A percentile compares a stretch with the other conserved stretches of the same genome.
Conservation (phyloP, 2,329 filamentous ascomycete species). For the Alternaria sp. region DNA sequence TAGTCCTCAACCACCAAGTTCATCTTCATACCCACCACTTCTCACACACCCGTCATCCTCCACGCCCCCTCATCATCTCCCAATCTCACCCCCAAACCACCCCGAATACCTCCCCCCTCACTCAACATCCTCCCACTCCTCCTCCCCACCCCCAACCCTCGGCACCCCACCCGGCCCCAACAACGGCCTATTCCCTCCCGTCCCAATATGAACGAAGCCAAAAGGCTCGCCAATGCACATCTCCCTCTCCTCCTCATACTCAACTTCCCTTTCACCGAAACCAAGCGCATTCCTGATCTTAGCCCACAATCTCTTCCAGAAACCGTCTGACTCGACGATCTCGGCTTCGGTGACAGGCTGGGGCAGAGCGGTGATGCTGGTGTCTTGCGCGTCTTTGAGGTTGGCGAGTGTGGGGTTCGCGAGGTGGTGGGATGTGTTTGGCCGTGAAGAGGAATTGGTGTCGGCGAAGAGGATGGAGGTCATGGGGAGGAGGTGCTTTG, state of each 20-base stretch:
- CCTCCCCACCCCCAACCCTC: background rate
- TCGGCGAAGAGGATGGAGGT: conserved; percentile 12
- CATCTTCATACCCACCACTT: background rate
- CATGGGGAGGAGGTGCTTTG: conserved; percentile 18
- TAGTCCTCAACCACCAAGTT: background rate
- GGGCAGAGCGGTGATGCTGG: conserved; percentile 17
- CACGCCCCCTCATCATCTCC: too few species aligned
- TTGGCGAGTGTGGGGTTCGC: conserved; percentile 8
- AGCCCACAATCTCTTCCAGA: background rate
- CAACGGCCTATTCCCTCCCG: background rate
- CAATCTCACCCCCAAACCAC: background rate
- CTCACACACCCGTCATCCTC: background rate
- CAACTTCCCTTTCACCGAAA: background rate
- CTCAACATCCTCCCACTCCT: conserved; percentile 8
- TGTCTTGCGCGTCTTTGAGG: conserved; percentile 13
- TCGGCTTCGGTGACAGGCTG: background rate
- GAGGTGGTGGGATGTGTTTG: background rate
- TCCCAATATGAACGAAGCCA: background rate
- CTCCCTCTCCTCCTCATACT: background rate
- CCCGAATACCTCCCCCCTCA: background rate
- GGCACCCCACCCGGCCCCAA: background rate
- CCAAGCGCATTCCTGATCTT: background rate
- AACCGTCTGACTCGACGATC: background rate
- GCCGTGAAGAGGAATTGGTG: background rate
- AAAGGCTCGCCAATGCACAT: background rate